Conservation (phyloP, 2,329 filamentous ascomycete species). For the Aspergillus felis region DNA sequence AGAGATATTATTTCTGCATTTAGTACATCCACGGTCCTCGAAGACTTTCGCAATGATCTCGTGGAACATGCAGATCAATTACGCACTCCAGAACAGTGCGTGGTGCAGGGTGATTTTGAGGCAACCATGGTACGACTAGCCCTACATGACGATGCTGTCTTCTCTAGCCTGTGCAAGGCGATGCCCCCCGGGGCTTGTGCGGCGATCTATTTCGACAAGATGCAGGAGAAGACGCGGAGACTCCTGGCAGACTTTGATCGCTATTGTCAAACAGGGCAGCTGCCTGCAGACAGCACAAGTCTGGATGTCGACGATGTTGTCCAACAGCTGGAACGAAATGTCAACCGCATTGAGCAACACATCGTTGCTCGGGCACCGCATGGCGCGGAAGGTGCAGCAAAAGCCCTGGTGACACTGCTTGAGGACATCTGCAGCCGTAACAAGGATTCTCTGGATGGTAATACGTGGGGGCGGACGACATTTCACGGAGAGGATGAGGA, state of each 20-base stretch:
- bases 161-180: slow-evolving; percentile 38
- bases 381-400: slow-evolving; percentile 34
- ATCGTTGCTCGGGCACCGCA: slow-evolving; percentile 32
- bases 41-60: slow-evolving; percentile 41
- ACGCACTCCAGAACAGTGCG: slow-evolving; percentile 39
- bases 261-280: slow-evolving; percentile 35
- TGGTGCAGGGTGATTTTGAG: slow-evolving; percentile 43
- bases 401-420: slow-evolving; percentile 36
- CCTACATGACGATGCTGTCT: slow-evolving; percentile 42
- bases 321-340: slow-evolving; percentile 25
- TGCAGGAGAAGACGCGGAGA: slow-evolving; percentile 31
- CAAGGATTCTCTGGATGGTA: slow-evolving; percentile 37
- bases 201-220: slow-evolving; percentile 43
- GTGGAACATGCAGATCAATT: slow-evolving; percentile 30
- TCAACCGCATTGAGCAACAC: slow-evolving; percentile 31
- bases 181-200: slow-evolving; percentile 42
- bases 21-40: slow-evolving; percentile 34
- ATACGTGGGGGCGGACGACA: slow-evolving; percentile 29
- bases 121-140: slow-evolving; percentile 45
- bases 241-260: slow-evolving; percentile 37
- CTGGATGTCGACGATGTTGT: slow-evolving; percentile 32
- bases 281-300: slow-evolving; percentile 15
- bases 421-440: slow-evolving; percentile 37
- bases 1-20: slow-evolving; percentile 47
- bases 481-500: slow-evolving; percentile 37